A percentile compares a stretch with the other conserved stretches of the same genome.
Conservation (phyloP, 2,329 filamentous ascomycete genomes). For the Stylonectria norvegica region DNA sequence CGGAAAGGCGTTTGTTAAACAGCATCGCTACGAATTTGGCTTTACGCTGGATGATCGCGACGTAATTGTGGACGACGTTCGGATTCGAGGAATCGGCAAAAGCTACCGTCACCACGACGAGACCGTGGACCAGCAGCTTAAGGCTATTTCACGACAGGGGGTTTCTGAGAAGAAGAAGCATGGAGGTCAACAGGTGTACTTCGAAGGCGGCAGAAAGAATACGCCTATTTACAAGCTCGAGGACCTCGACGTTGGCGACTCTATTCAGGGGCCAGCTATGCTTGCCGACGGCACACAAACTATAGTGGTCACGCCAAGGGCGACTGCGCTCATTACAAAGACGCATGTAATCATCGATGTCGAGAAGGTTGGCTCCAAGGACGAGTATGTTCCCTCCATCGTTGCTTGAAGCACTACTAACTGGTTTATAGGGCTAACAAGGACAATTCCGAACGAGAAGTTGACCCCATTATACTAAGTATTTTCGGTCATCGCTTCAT, state of each 20-base stretch:
- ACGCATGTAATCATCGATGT: conserved; percentile 90
- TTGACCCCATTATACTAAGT: conserved; percentile 79
- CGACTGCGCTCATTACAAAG: conserved; percentile 72
- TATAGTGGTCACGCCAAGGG: conserved; percentile 79
- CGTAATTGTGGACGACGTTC: conserved; percentile 86
- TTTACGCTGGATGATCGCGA: conserved; percentile 82
- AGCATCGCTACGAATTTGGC: conserved; percentile 90
- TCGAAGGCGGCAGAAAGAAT: conserved; percentile 72
- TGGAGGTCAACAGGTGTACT: conserved; percentile 70
- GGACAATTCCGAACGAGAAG: conserved; percentile 20
- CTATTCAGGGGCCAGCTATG: conserved; percentile 76
- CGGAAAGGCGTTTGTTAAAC: conserved; percentile 76
- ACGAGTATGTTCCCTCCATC: conserved; percentile 26
- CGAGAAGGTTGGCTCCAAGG: conserved; percentile 49
- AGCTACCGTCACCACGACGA: conserved; percentile 76
- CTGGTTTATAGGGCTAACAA: conserved; percentile 17
- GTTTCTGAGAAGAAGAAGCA: conserved; percentile 59
- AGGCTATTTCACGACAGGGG: conserved; percentile 60
- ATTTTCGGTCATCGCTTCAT: conserved; percentile 83
- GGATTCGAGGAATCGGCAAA: conserved; percentile 84
- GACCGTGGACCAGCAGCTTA: conserved; percentile 81
- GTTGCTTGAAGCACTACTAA: neutral
- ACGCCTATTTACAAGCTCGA: conserved; percentile 83
- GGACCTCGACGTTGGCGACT: conserved; percentile 67
- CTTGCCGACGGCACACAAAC: conserved; percentile 87